These are phyloP conservation scores for Plasmopara halstedii DNA, from an alignment of 352 stramenopile genomes.

Conservation along the genomic window DNA sequence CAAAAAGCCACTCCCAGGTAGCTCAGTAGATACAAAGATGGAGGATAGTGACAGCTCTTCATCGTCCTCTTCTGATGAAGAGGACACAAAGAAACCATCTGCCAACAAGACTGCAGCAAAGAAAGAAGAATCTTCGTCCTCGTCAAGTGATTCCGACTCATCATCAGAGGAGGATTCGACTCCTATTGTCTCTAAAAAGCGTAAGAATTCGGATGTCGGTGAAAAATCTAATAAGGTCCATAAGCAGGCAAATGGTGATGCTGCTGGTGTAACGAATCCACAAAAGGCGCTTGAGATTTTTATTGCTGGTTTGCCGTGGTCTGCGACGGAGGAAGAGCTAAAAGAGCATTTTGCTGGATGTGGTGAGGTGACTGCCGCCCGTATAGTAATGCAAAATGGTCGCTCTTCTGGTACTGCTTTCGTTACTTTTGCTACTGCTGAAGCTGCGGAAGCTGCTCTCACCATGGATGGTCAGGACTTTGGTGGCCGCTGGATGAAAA, in stretches of 20 bases:
- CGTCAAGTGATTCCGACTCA: constrained; percentile 35
- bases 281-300: constrained; percentile 65
- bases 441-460: constrained; percentile 75
- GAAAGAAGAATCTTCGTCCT: constrained; percentile 33
- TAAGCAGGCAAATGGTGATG: constrained; percentile 67
- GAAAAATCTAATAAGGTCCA: constrained; percentile 60
- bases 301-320: constrained; percentile 95
- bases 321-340: constrained; percentile 91
- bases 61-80: constrained; percentile 36
- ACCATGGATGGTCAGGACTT: constrained; percentile 93
- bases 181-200: constrained; percentile 70
- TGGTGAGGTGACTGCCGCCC: constrained; percentile 77
- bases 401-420: constrained; percentile 93
- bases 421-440: constrained; percentile 82
- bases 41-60: constrained; percentile 29
- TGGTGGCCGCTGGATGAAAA: constrained; percentile 93
- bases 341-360: constrained; percentile 91
- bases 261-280: constrained; percentile 37
- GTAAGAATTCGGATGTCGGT: constrained; percentile 69
- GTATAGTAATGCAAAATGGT: constrained; percentile 88
- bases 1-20: neutral
- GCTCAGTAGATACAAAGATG: constrained; percentile 7
- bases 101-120: constrained; percentile 31
- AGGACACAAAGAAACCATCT: constrained; percentile 26
- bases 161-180: constrained; percentile 72